A percentile compares a stretch with the other conserved stretches of the same genome.
Evolutionary conservation across 306 rosid species (phyloP).

Genomic region (Oxytropis ochrocephala): DNA sequence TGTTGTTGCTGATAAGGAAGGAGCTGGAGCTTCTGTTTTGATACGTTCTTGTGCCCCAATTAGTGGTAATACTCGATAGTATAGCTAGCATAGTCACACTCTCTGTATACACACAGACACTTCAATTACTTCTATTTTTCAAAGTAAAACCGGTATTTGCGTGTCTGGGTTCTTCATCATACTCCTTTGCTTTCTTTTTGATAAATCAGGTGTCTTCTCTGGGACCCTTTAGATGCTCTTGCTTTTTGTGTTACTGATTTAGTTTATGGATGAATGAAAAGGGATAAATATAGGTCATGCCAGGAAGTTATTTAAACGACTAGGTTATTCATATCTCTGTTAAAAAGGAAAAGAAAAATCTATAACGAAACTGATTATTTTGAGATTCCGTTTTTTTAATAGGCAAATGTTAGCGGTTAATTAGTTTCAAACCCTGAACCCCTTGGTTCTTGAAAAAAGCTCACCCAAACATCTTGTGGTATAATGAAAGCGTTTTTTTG

Average conservation of each 20-base stretch:
- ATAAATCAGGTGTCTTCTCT: too few relatives aligned
- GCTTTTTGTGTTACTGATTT: background rate
- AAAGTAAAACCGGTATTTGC: too few relatives aligned
- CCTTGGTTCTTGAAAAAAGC: background rate
- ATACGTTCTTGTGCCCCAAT: slow-evolving; percentile 94
- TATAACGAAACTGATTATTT: background rate
- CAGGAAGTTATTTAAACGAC: background rate
- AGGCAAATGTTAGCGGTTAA: too few relatives aligned
- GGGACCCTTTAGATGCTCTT: background rate
- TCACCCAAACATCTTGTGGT: background rate
- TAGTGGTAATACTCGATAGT: slow-evolving; percentile 40
- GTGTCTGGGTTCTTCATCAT: too few relatives aligned
- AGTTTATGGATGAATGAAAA: background rate
- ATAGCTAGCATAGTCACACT: background rate
- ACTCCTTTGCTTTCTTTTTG: too few relatives aligned
- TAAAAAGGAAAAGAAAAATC: background rate
- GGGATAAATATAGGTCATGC: background rate
- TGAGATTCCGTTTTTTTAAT: background rate
- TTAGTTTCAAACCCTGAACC: too few relatives aligned
- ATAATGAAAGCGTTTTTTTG: background rate
- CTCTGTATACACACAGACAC: too few relatives aligned
- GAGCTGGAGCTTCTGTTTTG: slow-evolving; percentile 79
- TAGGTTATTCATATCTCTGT: background rate
- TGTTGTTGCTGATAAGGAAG: slow-evolving; percentile 88
- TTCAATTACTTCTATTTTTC: too few relatives aligned